Conservation (phyloP, 1,284 basidiomycete genomes). For the Fomitiporia mediterranea region DNA sequence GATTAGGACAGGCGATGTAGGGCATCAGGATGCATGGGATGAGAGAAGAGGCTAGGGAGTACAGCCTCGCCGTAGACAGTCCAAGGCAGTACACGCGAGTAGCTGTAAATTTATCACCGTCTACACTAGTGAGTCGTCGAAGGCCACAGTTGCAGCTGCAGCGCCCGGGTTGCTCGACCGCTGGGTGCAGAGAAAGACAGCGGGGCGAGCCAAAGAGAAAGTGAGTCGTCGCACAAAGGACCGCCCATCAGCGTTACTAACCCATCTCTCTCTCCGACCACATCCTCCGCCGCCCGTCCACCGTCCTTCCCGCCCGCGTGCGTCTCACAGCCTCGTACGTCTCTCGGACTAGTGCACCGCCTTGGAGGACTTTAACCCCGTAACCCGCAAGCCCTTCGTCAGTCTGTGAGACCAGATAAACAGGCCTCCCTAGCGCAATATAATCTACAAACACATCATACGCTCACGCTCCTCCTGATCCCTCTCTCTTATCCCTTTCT, state of each 20-base stretch:
- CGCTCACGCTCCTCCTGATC: neutral
- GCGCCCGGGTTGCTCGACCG: neutral
- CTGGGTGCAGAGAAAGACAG: neutral
- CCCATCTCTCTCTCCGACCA: slow-evolving; percentile 1
- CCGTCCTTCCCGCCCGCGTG: neutral
- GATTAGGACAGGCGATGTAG: neutral
- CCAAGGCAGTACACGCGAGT: neutral
- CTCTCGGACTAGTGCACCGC: neutral
- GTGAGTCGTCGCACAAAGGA: neutral
- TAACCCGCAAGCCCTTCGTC: neutral
- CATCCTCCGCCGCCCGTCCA: neutral
- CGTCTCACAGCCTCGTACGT: neutral
- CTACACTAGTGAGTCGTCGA: neutral
- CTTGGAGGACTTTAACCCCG: neutral
- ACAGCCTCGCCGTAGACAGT: neutral
- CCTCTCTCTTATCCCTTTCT: neutral
- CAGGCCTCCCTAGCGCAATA: neutral
- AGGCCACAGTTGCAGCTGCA: too few relatives aligned
- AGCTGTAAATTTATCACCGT: neutral
- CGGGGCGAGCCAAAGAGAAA: neutral
- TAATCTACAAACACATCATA: slow-evolving; percentile 1
- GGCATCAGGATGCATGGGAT: neutral
- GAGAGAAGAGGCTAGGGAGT: neutral
- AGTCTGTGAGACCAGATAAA: neutral
- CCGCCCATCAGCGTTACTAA: neutral